Conservation (phyloP, 2,329 filamentous ascomycete species). For the Salinomyces thailandicus region DNA sequence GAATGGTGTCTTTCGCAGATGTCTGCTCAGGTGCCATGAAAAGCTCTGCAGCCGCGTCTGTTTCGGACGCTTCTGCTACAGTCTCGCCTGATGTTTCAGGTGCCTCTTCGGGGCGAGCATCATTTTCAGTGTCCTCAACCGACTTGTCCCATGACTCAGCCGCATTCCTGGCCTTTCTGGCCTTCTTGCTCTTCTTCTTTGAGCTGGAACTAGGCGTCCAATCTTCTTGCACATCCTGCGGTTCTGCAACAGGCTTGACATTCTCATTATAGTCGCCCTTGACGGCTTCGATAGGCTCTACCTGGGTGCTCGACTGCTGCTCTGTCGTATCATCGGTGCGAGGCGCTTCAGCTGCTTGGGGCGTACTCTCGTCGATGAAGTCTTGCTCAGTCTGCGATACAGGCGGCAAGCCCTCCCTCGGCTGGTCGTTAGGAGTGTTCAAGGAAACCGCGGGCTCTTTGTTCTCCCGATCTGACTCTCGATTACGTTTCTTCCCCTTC, state of each 20-base stretch:
- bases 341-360: not conserved
- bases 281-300: no score
- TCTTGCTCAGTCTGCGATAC: not conserved
- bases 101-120: no score
- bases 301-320: no score
- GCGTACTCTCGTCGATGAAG: not conserved
- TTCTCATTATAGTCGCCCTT: no score
- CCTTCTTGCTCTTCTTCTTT: conserved; percentile 4
- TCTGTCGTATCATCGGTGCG: not conserved
- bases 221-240: not conserved
- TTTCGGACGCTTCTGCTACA: no score
- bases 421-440: not conserved
- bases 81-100: no score
- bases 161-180: not conserved
- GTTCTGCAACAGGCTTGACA: not conserved
- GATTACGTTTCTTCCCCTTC: conserved; percentile 16
- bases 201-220: not conserved
- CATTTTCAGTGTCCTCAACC: no score
- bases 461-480: not conserved
- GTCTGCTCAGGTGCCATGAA: no score
- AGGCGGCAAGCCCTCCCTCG: not conserved
- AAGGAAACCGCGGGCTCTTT: not conserved
- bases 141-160: no score
- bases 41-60: no score
- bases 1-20: no score